Base-by-base conservation (phyloP, 768 basidiomycete genomes). In the Pleurotus salmoneostramineus region DNA sequence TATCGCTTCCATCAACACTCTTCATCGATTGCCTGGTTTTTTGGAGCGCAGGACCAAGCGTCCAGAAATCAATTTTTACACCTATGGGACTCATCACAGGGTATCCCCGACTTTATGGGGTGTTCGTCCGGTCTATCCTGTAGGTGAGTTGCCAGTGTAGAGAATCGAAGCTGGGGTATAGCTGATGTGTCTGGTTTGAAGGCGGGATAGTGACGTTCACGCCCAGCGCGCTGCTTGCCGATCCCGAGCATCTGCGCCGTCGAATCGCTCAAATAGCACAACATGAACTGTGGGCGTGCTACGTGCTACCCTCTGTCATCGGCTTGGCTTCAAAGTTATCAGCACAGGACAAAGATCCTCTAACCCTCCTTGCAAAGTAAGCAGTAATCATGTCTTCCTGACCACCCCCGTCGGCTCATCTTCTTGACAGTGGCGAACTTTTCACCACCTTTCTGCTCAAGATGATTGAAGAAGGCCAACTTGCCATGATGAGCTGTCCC, bases 181-280 rank as follows among this genome's bases (percentile, higher is more conserved):
- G 3, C 10, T 17, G 11, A 31, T 56, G 17, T 15, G 36, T 61
- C 32, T 62, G 46, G 14, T 8, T 36, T 57, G 4, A 58, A 92
- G 91, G 91, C 49, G 91, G 91, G 3, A 70, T 92, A 60, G 77
- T 85, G 2, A 89, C 89, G 1, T 88, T 92, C 58, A 87, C 85
- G 14, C 78, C 89, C 1, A 72, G 72, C 55, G 86, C 83, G 15
- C 74, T 92, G 48, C 60, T 77, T 10, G 77, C 81, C 36, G 77
- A 87, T 64, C 81, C 83, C 4, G 52, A 75, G 36, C 81, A 76
- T 11, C 69, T 83, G 8, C 68, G 74, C 43, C 66, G 80, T 12
- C 69, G 78, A 7, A 82, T 92, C 43, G 70, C 67, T 17, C 73
- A 81, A 62, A 68, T 88, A 11, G 68, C 74, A 56, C 73, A 78